These are phyloP conservation scores for Sclerotiophoma versabilis DNA, from an alignment of 2,329 filamentous ascomycete species.

Conservation along the genomic window DNA sequence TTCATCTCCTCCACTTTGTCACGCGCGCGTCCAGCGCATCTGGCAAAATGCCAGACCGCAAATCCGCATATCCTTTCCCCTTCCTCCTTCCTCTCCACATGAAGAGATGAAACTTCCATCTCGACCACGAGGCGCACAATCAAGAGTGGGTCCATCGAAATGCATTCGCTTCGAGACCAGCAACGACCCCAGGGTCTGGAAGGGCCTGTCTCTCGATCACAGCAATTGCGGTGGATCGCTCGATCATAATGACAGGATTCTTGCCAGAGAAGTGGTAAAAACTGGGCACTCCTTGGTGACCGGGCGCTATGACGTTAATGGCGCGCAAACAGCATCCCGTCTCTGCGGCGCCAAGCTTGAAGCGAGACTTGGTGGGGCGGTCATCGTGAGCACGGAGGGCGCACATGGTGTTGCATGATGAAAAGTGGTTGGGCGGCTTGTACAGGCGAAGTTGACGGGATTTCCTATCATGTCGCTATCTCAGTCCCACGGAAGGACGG, in stretches of 20 bases:
- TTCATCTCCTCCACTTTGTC: background rate
- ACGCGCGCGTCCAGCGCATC: background rate
- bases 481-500: no score
- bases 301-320: slow-evolving; percentile 10
- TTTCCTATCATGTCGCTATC: no score
- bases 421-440: background rate
- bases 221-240: slow-evolving; percentile 16
- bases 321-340: background rate
- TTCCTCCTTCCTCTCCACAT: background rate
- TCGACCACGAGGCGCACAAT: slow-evolving; percentile 9
- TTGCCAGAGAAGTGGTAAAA: slow-evolving; percentile 5
- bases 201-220: slow-evolving; percentile 14
- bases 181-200: slow-evolving; percentile 15
- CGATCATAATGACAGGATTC: background rate
- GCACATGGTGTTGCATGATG: background rate
- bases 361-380: background rate
- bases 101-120: slow-evolving; percentile 5
- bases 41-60: background rate
- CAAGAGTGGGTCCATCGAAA: slow-evolving; percentile 4
- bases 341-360: background rate
- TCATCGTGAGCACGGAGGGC: background rate
- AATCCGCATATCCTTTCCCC: slow-evolving; percentile 13
- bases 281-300: slow-evolving; percentile 3
- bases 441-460: no score
- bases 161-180: slow-evolving; percentile 14